phyloP scores from a whole-genome alignment of 2,329 filamentous ascomycete genomes.

The Pseudogymnoascus sp. region DNA sequence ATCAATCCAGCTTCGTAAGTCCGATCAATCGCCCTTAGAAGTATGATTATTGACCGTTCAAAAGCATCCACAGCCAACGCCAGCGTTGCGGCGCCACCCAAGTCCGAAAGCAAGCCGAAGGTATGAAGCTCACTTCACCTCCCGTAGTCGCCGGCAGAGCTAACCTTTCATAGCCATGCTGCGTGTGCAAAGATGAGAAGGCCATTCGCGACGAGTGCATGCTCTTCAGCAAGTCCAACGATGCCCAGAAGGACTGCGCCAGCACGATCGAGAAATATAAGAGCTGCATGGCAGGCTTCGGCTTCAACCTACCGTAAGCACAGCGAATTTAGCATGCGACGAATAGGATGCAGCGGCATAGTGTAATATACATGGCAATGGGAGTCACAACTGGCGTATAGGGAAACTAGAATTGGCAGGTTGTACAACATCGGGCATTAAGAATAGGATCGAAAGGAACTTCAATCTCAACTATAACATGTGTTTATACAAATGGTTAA shows the following conservation, averaged over 20 bases:
- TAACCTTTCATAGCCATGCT: slow-evolving; percentile 67
- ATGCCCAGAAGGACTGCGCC: slow-evolving; percentile 78
- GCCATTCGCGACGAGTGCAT: slow-evolving; percentile 92
- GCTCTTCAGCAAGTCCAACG: slow-evolving; percentile 82
- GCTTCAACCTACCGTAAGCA: slow-evolving; percentile 58
- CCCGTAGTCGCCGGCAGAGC: neutral
- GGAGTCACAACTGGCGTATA: slow-evolving; percentile 11
- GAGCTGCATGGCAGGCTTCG: slow-evolving; percentile 86
- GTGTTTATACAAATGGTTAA: slow-evolving; percentile 5
- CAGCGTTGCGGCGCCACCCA: slow-evolving; percentile 23
- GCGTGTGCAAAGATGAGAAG: slow-evolving; percentile 96
- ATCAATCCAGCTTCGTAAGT: slow-evolving; percentile 25
- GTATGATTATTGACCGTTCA: neutral
- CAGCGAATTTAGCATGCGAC: neutral
- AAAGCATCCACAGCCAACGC: slow-evolving; percentile 25
- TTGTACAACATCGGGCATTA: slow-evolving; percentile 20
- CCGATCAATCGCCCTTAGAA: neutral
- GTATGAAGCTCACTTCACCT: slow-evolving; percentile 14
- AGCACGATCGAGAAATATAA: slow-evolving; percentile 78
- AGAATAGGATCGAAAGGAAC: slow-evolving; percentile 7
- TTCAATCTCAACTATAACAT: slow-evolving; percentile 10
- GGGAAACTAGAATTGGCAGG: slow-evolving; percentile 17
- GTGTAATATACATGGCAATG: slow-evolving; percentile 10
- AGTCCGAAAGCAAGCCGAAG: slow-evolving; percentile 24
- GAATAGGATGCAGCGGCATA: neutral